Percentiles rank a stretch among this genome's conserved stretches.
These are phyloP conservation scores for Lachancea thermotolerans DNA, from an alignment of 805 yeast genomes.

Conservation along the genomic window DNA sequence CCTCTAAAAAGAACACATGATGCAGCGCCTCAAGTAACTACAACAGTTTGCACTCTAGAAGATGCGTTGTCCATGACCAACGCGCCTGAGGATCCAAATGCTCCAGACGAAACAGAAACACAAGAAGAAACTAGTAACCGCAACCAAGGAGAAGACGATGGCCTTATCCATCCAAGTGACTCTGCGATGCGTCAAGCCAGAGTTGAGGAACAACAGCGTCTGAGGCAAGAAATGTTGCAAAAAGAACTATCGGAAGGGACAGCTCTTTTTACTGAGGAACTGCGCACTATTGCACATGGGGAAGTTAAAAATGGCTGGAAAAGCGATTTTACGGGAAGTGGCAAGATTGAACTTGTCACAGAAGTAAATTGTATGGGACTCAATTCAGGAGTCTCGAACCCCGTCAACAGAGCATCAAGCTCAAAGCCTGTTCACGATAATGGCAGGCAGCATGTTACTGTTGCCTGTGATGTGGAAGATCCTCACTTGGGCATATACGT, in stretches of 20 bases:
- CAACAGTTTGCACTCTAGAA: conserved; percentile 30
- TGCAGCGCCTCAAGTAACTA: conserved; percentile 34
- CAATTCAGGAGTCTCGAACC: conserved; percentile 46
- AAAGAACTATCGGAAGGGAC: conserved; percentile 31
- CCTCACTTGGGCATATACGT: conserved; percentile 73
- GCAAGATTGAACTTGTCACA: conserved; percentile 72
- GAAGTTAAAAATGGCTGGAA: conserved; percentile 93
- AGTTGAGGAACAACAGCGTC: conserved; percentile 27
- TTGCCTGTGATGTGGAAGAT: conserved; percentile 77
- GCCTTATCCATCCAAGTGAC: conserved; percentile 32
- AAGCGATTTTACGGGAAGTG: conserved; percentile 73
- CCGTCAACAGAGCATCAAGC: conserved; percentile 40
- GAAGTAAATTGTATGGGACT: conserved; percentile 57
- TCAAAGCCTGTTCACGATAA: conserved; percentile 22
- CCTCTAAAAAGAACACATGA: conserved; percentile 34
- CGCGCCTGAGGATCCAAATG: conserved; percentile 4
- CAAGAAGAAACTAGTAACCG: conserved; percentile 17
- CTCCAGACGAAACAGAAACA: conserved; percentile 9
- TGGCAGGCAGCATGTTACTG: conserved; percentile 36
- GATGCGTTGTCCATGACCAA: conserved; percentile 18
- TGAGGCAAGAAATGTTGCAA: conserved; percentile 27
- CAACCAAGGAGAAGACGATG: conserved; percentile 26
- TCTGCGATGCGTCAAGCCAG: conserved; percentile 32
- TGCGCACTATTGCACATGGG: conserved; percentile 66
- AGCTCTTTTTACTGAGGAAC: conserved; percentile 63